Evolutionary conservation across 176 grass and related monocot genomes (phyloP), one percentile per base, ranked within the genome.

Genomic region (Tillandsia fasciculata): DNA sequence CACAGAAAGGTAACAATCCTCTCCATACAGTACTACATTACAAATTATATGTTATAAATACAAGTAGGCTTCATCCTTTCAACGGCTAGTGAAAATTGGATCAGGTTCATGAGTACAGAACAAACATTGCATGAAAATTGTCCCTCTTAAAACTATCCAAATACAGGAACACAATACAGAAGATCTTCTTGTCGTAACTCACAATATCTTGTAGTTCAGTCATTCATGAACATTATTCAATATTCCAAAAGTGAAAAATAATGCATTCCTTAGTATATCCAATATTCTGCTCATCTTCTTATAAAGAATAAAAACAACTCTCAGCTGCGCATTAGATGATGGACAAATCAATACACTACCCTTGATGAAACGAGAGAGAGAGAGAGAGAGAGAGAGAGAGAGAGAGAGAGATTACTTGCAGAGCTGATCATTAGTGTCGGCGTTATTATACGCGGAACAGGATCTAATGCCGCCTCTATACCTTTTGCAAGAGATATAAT

Each of bases 401-500:
- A 47, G 65, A 1, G 65, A 42, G 50, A 89, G 26, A 82, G 13
- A 70, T 71, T 85, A 97, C 88, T 89, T 83, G 89, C 89, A 49
- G 74, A 87, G 68, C 90, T 87, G 65, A 97, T 97, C 89, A 97
- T 97, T 50, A 92, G 86, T 2, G 94, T 97, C 51, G 94, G 94
- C 54, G 94, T 97, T 54, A 97, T 81, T 78, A 97, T 92, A 48
- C 74, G 86, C 24, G 89, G 89, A 47, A 92, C 79, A 1, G 86
- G 83, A 49, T 92, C 89, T 47, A 97, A 69, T 15, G 83, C 81
- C 10, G 89, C 94, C 24, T 90, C 94, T 52, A 97, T 92, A 48
- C 94, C 94, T 72, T 97, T 97, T 2, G 94, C 89, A 11, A 97
- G 83, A 18, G 89, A 92, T 49, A 97, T 93, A 48, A 97, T 97